Evolutionary conservation across 2,329 filamentous ascomycete genomes (phyloP).

Genomic region (Alternaria ethzedia): DNA sequence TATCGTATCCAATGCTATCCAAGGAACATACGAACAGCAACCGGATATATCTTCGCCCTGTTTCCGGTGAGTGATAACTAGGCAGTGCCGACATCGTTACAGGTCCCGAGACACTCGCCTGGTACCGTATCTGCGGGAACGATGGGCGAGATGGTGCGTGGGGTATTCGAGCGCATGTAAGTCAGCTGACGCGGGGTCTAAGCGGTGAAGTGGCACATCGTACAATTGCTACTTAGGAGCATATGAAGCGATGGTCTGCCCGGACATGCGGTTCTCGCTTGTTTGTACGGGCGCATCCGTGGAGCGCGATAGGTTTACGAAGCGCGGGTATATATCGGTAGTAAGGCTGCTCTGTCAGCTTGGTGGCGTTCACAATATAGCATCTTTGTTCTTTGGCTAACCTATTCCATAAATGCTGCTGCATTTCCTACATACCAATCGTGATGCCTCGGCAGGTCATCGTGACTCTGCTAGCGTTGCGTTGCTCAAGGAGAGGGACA

Average conservation of each 20-base stretch:
- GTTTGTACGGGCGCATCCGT: background rate
- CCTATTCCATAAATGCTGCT: background rate
- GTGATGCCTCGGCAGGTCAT: background rate
- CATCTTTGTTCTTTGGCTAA: background rate
- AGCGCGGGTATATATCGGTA: background rate
- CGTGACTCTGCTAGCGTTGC: background rate
- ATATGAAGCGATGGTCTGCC: background rate
- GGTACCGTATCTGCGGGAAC: background rate
- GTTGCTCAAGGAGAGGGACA: background rate
- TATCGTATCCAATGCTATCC: background rate
- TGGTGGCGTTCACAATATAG: background rate
- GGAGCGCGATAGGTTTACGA: background rate
- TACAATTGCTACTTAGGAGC: background rate
- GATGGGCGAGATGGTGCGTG: background rate
- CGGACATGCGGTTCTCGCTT: background rate
- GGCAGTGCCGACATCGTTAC: background rate
- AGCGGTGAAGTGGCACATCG: background rate
- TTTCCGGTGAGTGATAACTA: slow-evolving; percentile 14
- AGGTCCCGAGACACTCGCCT: background rate
- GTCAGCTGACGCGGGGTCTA: slow-evolving; percentile 11
- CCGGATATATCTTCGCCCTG: background rate
- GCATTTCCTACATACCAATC: background rate
- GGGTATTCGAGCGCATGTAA: background rate
- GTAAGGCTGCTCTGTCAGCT: slow-evolving; percentile 10
- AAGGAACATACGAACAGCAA: background rate